Evolutionary conservation across 2,329 filamentous ascomycete species (phyloP).

Genomic region (Penicillium psychrosexuale): DNA sequence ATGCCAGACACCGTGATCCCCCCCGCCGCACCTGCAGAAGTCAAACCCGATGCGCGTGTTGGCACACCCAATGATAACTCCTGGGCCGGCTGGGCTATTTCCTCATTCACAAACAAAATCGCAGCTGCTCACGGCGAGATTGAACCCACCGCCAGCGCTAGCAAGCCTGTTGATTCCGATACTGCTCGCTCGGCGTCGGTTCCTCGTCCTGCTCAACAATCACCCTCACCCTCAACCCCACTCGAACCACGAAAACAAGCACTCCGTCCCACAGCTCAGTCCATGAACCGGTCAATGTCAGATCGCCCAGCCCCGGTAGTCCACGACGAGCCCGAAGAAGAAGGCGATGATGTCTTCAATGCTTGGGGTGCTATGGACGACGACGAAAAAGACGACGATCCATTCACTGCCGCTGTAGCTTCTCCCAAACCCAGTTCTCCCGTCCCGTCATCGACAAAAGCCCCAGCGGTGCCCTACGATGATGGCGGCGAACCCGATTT

Average conservation of each 20-base stretch:
- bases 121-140: slow-evolving; percentile 84
- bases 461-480: slow-evolving; percentile 60
- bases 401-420: slow-evolving; percentile 33
- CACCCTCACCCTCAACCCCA: slow-evolving; percentile 30
- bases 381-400: slow-evolving; percentile 48
- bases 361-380: slow-evolving; percentile 71
- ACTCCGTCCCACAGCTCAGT: slow-evolving; percentile 26
- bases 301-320: slow-evolving; percentile 38
- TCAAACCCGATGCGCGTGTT: slow-evolving; percentile 63
- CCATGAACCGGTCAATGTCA: slow-evolving; percentile 41
- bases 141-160: slow-evolving; percentile 55
- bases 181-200: slow-evolving; percentile 48
- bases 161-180: slow-evolving; percentile 44
- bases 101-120: slow-evolving; percentile 94
- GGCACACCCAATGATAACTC: slow-evolving; percentile 69
- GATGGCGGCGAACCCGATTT: slow-evolving; percentile 92
- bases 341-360: slow-evolving; percentile 63
- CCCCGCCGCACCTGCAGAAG: slow-evolving; percentile 54
- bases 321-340: slow-evolving; percentile 44
- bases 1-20: slow-evolving; percentile 81
- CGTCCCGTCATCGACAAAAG: slow-evolving; percentile 27
- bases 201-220: slow-evolving; percentile 41
- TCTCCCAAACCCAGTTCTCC: slow-evolving; percentile 28
- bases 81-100: slow-evolving; percentile 98
- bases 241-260: slow-evolving; percentile 22